Evolutionary conservation across 179 eudicot species (phyloP), one percentile per base, ranked within the genome.

Genomic region (Beta lomatogona): DNA sequence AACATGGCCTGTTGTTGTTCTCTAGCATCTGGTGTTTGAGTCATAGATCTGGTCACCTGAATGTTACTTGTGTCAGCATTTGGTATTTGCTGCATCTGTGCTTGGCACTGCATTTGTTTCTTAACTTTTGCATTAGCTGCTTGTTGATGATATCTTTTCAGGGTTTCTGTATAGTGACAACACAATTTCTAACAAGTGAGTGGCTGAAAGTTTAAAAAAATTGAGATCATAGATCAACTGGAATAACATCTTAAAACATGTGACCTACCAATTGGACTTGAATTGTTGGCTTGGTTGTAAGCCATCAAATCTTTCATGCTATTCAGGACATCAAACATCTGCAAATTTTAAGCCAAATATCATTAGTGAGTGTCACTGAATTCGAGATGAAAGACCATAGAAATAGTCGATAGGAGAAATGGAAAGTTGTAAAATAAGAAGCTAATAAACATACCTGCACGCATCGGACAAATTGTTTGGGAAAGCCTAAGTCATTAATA

Each of bases 251-350:
- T 57, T 13, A 21, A 73, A 76, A 57, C 11, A 70, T 9, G 61
- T 1, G 22, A 59, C 13, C 77, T 90, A 92, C 97, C 97, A 59
- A 87, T 85, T 58, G 97, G 91, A 76, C 93, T 86, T 36, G 82
- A 44, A 9, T 86, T 84, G 75, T 72, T 85, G 58, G 65, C 74
- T 11, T 9, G 74, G 83, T 92, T 85, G 66, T 76, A 82, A 60
- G 71, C 28, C 82, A 93, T 88, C 86, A 93, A 78, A 76, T 85
- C 91, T 81, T 84, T 88, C 97, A 93, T 93, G 82, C 75, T 73
- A 80, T 81, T 48, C 36, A 88, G 58, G 65, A 85, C 88, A 63
- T 87, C 91, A 76, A 85, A 73, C 69, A 86, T 78, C 94, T 93
- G 92, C 25, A 55, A 21, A 66, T 44, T 28, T 46, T 46, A 25